phyloP scores from a whole-genome alignment of 805 yeast species.

The Candida incommunis region DNA sequence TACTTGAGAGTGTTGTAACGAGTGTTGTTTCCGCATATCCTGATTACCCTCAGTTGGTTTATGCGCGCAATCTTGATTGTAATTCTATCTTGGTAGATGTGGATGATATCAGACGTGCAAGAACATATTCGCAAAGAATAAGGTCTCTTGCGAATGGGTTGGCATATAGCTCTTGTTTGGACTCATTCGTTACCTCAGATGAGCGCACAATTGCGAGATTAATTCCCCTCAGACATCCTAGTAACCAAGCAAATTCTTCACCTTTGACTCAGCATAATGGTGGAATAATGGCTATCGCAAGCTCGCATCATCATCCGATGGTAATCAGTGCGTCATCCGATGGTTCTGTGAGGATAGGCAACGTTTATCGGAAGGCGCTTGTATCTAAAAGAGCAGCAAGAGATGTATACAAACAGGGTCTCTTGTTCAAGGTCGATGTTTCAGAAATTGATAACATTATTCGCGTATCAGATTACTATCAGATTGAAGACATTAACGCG shows the following conservation, averaged over 20 bases:
- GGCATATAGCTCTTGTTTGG: constrained; percentile 10
- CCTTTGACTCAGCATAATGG: constrained; percentile 26
- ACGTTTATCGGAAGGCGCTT: constrained; percentile 18
- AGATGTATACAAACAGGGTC: constrained; percentile 14
- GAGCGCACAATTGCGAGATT: constrained; percentile 24
- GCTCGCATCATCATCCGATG: constrained; percentile 31
- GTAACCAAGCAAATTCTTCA: constrained; percentile 15
- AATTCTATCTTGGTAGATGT: background rate
- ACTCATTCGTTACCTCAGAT: constrained; percentile 25
- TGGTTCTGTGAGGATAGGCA: constrained; percentile 28
- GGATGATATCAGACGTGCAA: constrained; percentile 5
- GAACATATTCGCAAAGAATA: constrained; percentile 13
- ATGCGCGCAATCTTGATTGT: background rate
- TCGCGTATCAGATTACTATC: background rate
- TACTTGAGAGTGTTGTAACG: background rate
- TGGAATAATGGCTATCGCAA: constrained; percentile 24
- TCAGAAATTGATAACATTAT: constrained; percentile 21
- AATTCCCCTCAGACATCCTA: constrained; percentile 22
- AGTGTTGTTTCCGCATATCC: background rate
- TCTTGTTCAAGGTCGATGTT: constrained; percentile 27
- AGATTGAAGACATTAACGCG: background rate
- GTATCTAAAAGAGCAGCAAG: constrained; percentile 9
- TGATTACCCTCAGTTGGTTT: background rate
- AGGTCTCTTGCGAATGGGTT: constrained; percentile 19
- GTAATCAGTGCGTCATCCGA: constrained; percentile 31